These are phyloP conservation scores for Coniochaeta sp. DNA, from an alignment of 2,329 filamentous ascomycete genomes.

Conservation along the genomic window DNA sequence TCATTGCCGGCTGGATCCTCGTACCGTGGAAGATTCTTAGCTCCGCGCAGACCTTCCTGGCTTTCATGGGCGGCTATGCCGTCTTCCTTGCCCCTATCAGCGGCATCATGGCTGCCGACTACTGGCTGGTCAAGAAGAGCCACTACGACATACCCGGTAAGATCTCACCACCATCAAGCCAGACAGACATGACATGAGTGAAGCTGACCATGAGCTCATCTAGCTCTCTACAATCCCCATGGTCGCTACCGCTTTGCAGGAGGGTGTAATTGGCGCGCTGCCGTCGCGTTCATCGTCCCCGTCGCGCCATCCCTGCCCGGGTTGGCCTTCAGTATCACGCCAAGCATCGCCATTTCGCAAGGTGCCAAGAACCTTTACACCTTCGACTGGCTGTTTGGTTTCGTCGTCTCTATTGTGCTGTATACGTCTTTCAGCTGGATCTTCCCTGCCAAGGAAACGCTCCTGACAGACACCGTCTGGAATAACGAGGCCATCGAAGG, in stretches of 20 bases:
- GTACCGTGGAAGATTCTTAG: slow-evolving; percentile 78
- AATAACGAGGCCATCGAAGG: slow-evolving; percentile 20
- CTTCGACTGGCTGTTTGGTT: slow-evolving; percentile 83
- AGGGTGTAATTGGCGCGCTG: slow-evolving; percentile 79
- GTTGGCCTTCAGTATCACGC: slow-evolving; percentile 79
- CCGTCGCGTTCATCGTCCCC: slow-evolving; percentile 68
- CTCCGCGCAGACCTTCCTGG: slow-evolving; percentile 75
- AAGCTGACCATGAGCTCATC: slow-evolving; percentile 50
- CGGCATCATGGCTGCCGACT: slow-evolving; percentile 81
- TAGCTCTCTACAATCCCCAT: slow-evolving; percentile 68
- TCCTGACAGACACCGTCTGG: slow-evolving; percentile 34
- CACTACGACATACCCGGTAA: slow-evolving; percentile 50
- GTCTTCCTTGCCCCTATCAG: slow-evolving; percentile 92
- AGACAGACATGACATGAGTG: slow-evolving; percentile 29
- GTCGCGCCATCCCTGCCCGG: slow-evolving; percentile 81
- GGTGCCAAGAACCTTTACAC: slow-evolving; percentile 84
- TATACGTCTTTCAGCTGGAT: slow-evolving; percentile 49
- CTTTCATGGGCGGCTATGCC: slow-evolving; percentile 84
- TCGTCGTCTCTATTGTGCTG: slow-evolving; percentile 56
- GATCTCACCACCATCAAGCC: background rate
- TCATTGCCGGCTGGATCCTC: slow-evolving; percentile 67
- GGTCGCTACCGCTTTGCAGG: slow-evolving; percentile 67
- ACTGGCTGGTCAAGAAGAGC: slow-evolving; percentile 77
- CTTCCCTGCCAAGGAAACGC: slow-evolving; percentile 41
- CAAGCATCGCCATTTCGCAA: slow-evolving; percentile 63